Percentiles rank a stretch among this genome's conserved stretches.
Conservation (phyloP, 768 basidiomycete genomes). For the Leccinum disarticulatum region DNA sequence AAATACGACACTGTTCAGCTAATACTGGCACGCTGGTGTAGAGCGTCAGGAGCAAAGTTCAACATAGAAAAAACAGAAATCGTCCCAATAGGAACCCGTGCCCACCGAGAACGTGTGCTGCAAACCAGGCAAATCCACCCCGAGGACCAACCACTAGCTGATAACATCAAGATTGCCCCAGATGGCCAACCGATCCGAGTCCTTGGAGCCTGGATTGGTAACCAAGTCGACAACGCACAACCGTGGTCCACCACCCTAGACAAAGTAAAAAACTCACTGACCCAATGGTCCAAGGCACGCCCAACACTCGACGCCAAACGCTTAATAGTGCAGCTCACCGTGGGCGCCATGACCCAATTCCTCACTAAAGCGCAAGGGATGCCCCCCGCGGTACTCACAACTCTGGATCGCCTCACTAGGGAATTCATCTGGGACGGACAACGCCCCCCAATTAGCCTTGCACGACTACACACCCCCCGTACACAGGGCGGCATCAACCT, state of each 20-base stretch:
- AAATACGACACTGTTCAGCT: not conserved
- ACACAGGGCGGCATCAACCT: slow-evolving; percentile 6
- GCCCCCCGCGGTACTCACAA: slow-evolving; percentile 17
- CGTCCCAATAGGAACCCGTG: slow-evolving; percentile 22
- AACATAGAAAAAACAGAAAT: slow-evolving; percentile 27
- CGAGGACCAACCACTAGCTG: not conserved
- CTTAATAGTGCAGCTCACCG: slow-evolving; percentile 15
- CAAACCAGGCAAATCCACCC: not conserved
- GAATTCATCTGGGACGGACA: slow-evolving; percentile 19
- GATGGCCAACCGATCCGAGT: not conserved
- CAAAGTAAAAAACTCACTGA: no score
- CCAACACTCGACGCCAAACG: slow-evolving; percentile 20
- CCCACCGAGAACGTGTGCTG: not conserved
- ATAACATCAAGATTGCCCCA: not conserved
- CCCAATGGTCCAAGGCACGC: no score
- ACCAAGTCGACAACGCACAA: not conserved
- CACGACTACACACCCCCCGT: not conserved
- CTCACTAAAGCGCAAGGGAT: slow-evolving; percentile 31
- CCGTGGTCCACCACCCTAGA: not conserved
- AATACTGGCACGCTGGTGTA: slow-evolving; percentile 40
- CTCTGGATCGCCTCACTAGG: slow-evolving; percentile 11
- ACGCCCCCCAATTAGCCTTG: not conserved
- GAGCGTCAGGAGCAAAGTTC: slow-evolving; percentile 11
- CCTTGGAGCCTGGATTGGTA: not conserved
- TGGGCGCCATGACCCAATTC: slow-evolving; percentile 31